Evolutionary conservation across 257 asterid species (phyloP).

Genomic region (Coffea eugenioides): DNA sequence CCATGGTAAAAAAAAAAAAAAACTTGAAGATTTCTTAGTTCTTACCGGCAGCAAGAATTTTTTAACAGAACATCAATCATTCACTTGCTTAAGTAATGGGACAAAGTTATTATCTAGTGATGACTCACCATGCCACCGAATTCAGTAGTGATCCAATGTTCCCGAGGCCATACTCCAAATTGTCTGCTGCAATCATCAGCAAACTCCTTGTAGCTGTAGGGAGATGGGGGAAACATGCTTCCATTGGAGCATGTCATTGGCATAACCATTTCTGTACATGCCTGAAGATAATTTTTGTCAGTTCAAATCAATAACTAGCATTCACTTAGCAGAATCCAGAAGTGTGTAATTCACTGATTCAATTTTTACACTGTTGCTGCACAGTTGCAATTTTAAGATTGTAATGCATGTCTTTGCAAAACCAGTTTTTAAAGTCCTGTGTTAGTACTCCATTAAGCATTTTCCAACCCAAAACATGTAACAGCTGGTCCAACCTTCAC

Average conservation of each 20-base stretch:
- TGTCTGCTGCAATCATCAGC: conserved; percentile 34
- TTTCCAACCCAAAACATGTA: conserved; percentile 1
- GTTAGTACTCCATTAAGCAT: neutral
- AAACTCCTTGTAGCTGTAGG: conserved; percentile 50
- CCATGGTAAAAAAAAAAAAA: conserved; percentile 26
- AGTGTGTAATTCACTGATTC: too few relatives aligned
- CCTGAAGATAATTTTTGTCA: conserved; percentile 30
- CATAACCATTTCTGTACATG: conserved; percentile 91
- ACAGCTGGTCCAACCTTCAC: neutral
- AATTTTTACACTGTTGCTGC: neutral
- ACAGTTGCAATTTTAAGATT: neutral
- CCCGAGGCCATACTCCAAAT: conserved; percentile 62
- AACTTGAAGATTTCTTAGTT: neutral
- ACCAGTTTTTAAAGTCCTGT: neutral
- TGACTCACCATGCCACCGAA: conserved; percentile 62
- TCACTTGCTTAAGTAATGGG: neutral
- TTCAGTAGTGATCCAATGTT: conserved; percentile 78
- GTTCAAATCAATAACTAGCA: too few relatives aligned
- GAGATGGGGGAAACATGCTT: conserved; percentile 68
- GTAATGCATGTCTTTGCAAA: neutral
- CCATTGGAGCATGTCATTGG: conserved; percentile 57
- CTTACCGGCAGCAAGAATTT: neutral
- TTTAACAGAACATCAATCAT: neutral
- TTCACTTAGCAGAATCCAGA: too few relatives aligned
- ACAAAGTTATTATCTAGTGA: neutral